phyloP scores from a whole-genome alignment of 108 stramenopile species.

The Parmales sp. region DNA sequence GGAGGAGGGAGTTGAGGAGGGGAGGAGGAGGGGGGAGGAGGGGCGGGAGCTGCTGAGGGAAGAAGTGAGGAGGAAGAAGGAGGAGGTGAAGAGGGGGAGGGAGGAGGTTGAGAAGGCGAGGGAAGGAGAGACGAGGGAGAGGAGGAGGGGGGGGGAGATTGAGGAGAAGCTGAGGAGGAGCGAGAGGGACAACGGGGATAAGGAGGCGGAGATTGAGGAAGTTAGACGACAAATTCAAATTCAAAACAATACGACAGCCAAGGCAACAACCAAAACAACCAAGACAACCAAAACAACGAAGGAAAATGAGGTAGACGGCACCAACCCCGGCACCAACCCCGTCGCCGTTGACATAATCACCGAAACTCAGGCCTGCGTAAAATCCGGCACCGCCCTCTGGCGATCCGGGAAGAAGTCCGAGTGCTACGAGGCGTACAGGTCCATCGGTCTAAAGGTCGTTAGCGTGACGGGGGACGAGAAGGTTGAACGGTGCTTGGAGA shows the following conservation, averaged over 20 bases:
- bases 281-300: no score
- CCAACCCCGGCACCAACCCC: no score
- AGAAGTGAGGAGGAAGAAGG: background rate
- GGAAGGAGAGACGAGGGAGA: conserved; percentile 8
- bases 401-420: conserved; percentile 23
- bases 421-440: conserved; percentile 28
- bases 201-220: background rate
- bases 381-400: conserved; percentile 34
- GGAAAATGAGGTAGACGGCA: no score
- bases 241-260: no score
- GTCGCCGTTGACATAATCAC: no score
- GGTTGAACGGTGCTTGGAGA: no score
- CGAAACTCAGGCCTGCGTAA: background rate
- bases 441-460: background rate
- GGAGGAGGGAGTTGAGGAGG: conserved; percentile 2
- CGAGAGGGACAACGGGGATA: background rate
- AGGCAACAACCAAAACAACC: no score
- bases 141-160: background rate
- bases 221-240: no score
- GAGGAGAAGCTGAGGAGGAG: background rate
- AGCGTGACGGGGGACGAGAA: no score
- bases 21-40: background rate
- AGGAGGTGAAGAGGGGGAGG: background rate
- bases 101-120: conserved; percentile 11
- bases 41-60: background rate